Base-by-base conservation (phyloP, 805 yeast species). In the Vanderwaltozyma tropicalis region DNA sequence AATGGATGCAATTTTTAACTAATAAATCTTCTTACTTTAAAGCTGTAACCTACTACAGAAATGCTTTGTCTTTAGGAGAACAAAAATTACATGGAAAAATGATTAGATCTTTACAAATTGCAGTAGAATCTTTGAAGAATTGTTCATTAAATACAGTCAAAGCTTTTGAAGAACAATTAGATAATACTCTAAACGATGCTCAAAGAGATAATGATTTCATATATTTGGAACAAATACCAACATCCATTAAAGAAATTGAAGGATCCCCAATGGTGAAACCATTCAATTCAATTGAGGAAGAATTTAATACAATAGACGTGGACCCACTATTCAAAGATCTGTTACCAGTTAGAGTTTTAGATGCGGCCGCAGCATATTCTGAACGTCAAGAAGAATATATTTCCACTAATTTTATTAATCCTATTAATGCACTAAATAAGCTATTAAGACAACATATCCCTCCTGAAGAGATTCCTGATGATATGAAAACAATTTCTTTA, bases 131-230 rank as follows among this genome's bases (percentile, higher is more conserved):
- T 8, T 33, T 38, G 18, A 12, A 20, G 13, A 14, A 29, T 2
- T 35, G 4, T 24, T 24, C 20, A 17, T 14, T 9, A 13, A 22
- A 25, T 6, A 29, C 22, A 12, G 12, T 7, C 6, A 34, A 32
- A 11, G 76, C 78, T 0, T 66, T 88, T 15, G 45, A 55, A 1
- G 53, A 56, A 3, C 66, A 68, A 2, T 64, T 82, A 1, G 52
- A 59, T 9, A 67, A 64, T 1, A 64, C 69, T 1, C 50, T 79
- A 9, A 59, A 64, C 14, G 63, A 71, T 3, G 74, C 88, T 0
- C 86, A 81, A 45, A 70, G 77, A 45, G 96, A 87, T 46, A 87
- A 87, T 53, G 88, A 86, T 50, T 64, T 86, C 47, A 77, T 88
- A 5, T 84, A 85, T 55, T 59, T 83, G 28, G 78, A 81, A 41